Percentiles rank a stretch among this genome's conserved stretches.
Evolutionary conservation across 2,329 filamentous ascomycete species (phyloP).

Genomic region (Pseudocercospora eumusae): DNA sequence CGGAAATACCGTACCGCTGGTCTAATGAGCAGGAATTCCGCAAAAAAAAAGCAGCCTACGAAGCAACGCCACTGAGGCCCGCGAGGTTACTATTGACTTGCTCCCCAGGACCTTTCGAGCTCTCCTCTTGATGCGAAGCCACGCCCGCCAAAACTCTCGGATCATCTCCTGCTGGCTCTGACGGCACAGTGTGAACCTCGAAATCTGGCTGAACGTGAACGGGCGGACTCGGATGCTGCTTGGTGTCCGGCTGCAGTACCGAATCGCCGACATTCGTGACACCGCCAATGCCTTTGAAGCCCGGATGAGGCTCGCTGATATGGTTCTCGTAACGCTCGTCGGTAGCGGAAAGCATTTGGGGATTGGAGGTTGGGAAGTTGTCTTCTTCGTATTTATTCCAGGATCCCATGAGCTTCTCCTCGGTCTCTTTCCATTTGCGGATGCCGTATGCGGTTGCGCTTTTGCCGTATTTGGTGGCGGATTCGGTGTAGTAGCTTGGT

Average conservation of each 20-base stretch:
- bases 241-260: not conserved
- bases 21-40: too few species aligned
- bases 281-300: constrained; percentile 4
- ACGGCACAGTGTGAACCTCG: not conserved
- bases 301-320: constrained; percentile 6
- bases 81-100: not conserved
- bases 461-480: constrained; percentile 5
- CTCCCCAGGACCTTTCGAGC: not conserved
- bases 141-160: not conserved
- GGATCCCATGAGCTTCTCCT: constrained; percentile 18
- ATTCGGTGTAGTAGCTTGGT: constrained; percentile 17
- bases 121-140: not conserved
- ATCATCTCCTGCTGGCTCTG: not conserved
- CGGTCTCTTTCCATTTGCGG: constrained; percentile 17
- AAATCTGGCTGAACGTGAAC: not conserved
- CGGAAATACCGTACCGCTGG: not conserved
- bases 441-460: constrained; percentile 11
- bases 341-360: constrained; percentile 11
- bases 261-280: not conserved
- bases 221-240: not conserved
- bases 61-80: not conserved
- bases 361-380: constrained; percentile 19
- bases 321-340: not conserved
- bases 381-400: constrained; percentile 20
- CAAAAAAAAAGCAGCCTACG: not conserved